These are phyloP conservation scores for Backusella luteola DNA, from an alignment of 192 early-diverging fungal genomes.

Conservation along the genomic window DNA sequence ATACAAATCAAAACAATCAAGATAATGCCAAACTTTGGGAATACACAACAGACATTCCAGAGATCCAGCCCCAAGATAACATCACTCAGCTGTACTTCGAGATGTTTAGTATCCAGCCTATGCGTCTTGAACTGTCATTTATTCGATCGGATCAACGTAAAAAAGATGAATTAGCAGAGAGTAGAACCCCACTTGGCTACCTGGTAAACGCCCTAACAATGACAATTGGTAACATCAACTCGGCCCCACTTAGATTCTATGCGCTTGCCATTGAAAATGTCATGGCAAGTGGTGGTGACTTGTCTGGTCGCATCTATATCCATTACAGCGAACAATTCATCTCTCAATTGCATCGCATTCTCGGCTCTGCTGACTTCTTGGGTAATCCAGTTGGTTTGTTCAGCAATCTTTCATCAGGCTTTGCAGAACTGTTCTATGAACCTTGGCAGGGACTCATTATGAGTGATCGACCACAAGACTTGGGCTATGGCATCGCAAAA, in stretches of 20 bases:
- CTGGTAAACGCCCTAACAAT: conserved; percentile 88
- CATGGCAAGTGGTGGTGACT: conserved; percentile 71
- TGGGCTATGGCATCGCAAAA: conserved; percentile 89
- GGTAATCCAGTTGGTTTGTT: conserved; percentile 98
- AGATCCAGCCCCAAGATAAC: conserved; percentile 65
- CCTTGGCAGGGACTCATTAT: conserved; percentile 96
- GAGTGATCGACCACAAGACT: conserved; percentile 91
- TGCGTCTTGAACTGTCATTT: conserved; percentile 97
- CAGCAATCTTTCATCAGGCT: conserved; percentile 92
- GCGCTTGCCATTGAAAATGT: conserved; percentile 86
- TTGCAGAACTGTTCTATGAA: conserved; percentile 96
- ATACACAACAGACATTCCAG: conserved; percentile 64
- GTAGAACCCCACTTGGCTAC: conserved; percentile 55
- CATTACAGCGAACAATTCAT: conserved; percentile 92
- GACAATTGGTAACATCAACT: conserved; percentile 97
- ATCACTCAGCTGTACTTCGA: conserved; percentile 90
- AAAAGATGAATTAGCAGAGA: conserved; percentile 52
- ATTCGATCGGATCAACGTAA: conserved; percentile 72
- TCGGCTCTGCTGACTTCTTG: conserved; percentile 95
- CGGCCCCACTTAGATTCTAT: conserved; percentile 87
- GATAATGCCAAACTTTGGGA: conserved; percentile 40
- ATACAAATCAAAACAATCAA: conserved; percentile 45
- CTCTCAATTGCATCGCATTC: conserved; percentile 81
- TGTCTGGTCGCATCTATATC: conserved; percentile 75
- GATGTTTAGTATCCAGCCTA: conserved; percentile 87